Base-by-base conservation (phyloP, 441 rosid genomes). In the Raphanus hybrid region DNA sequence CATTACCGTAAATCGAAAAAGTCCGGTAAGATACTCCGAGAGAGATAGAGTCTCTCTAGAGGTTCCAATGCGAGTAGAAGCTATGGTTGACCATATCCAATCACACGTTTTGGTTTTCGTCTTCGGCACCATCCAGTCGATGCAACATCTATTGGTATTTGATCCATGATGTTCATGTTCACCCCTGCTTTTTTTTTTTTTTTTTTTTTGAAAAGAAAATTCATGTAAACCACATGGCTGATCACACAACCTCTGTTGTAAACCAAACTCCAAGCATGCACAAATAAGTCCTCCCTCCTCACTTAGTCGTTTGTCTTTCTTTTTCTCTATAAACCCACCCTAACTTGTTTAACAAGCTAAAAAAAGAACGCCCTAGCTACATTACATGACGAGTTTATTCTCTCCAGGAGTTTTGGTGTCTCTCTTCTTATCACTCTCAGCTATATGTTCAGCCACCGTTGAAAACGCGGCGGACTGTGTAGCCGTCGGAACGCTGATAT, bases 401-500 rank as follows among this genome's bases (percentile, higher is more conserved):
- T 64, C 20, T 69, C 45, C n/a, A 0, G 10, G 65, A 0, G 10
- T 70, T 32, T n/a, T 43, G 23, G 9, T 64, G 1, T 20, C 0
- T 59, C 48, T 70, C 41, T 65, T 48, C 29, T 65, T 75, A 35
- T 6, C 78, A 64, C 27, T 81, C 12, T 35, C 74, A 16, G 23
- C 77, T 12, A 71, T 78, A 8, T 71, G 69, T 20, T 71, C 78
- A 78, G 79, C 81, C 6, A 67, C 57, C 6, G 76, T 69, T 12
- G 76, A 59, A 20, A 77, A 60, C 11, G 74, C 76, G 1, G 62
- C 77, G 5, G 93, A 88, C 5, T 92, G 99, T 70, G 15, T 74
- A 35, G 89, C 90, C 2, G 93, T 94, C 70, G 83, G 83, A 0
- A 85, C 86, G 1, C 76, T 89, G 14, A n/a, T 92, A 8, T 83